Percentiles rank a stretch among this genome's conserved stretches.
Evolutionary conservation across 495 filamentous ascomycete species (phyloP).

Genomic region (Hypoxylon fuscum): DNA sequence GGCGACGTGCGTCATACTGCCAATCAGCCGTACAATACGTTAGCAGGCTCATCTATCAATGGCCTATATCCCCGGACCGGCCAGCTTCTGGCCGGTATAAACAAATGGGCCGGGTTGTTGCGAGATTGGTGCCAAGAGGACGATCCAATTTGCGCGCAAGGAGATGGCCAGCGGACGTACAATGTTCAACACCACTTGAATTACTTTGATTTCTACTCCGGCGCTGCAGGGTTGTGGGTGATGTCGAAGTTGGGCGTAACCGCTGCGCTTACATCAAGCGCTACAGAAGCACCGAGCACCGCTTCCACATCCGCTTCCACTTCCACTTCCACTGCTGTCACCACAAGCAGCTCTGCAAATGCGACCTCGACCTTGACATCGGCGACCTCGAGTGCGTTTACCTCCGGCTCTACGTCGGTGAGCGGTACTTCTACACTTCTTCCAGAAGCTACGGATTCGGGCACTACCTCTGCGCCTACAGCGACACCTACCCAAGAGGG

Average conservation of each 20-base stretch:
- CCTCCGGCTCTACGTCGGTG: not conserved
- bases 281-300: not conserved
- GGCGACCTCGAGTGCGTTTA: too few relatives aligned
- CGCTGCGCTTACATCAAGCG: not conserved
- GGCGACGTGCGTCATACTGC: conserved; percentile 40
- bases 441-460: conserved; percentile 10
- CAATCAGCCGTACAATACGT: conserved; percentile 36
- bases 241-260: conserved; percentile 8
- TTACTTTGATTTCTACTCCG: conserved; percentile 41
- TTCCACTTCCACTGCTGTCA: not conserved
- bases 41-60: conserved; percentile 21
- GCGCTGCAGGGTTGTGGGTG: conserved; percentile 32
- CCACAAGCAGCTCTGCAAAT: not conserved
- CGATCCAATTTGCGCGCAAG: conserved; percentile 42
- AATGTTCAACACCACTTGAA: conserved; percentile 28
- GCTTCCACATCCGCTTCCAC: not conserved
- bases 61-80: conserved; percentile 36
- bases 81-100: conserved; percentile 15
- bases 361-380: not conserved
- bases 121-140: conserved; percentile 35
- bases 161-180: conserved; percentile 15
- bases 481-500: conserved; percentile 9
- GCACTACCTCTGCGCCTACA: conserved; percentile 4
- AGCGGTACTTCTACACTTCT: conserved; percentile 2
- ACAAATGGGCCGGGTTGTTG: conserved; percentile 26